Evolutionary conservation across 495 filamentous ascomycete genomes (phyloP), one percentile per base, ranked within the genome.

Genomic region (Neurospora sp.): DNA sequence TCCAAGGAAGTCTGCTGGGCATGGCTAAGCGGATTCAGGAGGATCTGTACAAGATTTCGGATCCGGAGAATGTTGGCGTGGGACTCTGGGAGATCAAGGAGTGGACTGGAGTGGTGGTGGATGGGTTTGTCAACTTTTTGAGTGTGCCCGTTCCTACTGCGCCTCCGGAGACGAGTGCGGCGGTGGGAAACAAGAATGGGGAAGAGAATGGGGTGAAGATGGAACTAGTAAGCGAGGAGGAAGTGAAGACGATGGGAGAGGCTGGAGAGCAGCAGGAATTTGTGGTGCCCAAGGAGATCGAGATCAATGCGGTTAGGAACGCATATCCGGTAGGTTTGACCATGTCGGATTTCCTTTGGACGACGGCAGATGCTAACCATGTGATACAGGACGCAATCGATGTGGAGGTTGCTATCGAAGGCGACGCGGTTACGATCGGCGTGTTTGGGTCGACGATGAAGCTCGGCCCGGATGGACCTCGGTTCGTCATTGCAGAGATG

Each of bases 81-180:
- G 81, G 83, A 16, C 74, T 87, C 3, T 87, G 86, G 86, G 86
- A 88, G 74, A 80, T 88, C 14, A 75, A 81, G 48, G 74, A 80
- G 11, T 86, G 85, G 84, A 87, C 85, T 9, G 85, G 85, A 0
- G 62, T 86, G 23, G 75, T 74, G 70, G 77, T 87, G 6, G 80
- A 85, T 72, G 82, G 81, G 7, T 88, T 86, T 79, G 88, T 90
- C 62, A 91, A 91, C 75, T 89, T 90, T 70, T 76, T 90, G 37
- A 81, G 80, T 70, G 35, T 35, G 35, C 35, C 31, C 31, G 31
- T 3, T 35, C 31, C 31, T 35, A 35, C 31, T 35, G 31, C 31
- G 1, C 31, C 31, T 35, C 2, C 31, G 2, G 1, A 35, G 31
- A 35, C 31, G 31, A 35, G 3, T 35, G 31, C 1, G 31, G 31